Base-by-base conservation (phyloP, 768 basidiomycete genomes). In the Galerina marginata region DNA sequence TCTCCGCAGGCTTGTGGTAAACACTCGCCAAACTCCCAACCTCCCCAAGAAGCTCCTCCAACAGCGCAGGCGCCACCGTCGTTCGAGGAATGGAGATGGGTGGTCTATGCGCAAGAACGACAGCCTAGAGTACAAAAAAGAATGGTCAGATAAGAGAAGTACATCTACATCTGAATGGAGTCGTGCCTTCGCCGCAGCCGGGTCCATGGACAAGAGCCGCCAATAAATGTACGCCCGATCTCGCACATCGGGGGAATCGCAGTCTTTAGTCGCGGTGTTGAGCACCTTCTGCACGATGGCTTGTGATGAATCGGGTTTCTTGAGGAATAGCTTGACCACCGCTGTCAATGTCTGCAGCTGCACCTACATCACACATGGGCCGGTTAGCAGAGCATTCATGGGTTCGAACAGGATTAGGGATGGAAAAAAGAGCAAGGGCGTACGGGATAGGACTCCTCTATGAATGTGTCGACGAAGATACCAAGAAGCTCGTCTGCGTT, bases 171-270 rank as follows among this genome's bases (percentile, higher is more conserved):
- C 25, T 5, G 25, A 4, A 29, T 42, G 11, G 46, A 25, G 47
- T 44, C 78, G 50, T 62, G 93, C 95, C 83, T 98, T 99, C 0
- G 97, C 96, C 15, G 96, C 95, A 2, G 87, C 93, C 1, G 96
- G 93, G 73, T 99, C 96, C 57, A 94, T 95, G 6, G 94, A 96
- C 26, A 99, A 74, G 63, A 99, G 70, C 61, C 97, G 83, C 97
- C 97, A 99, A 70, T 99, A 99, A 42, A 99, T 96, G 71, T 99
- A 99, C 1, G 97, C 97, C 50, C 96, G 84, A 73, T 99, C 97
- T 43, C 97, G 85, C 14, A 99, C 93, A 72, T 99, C 96, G 11
- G 97, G 93, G 5, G 91, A 95, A 68, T 99, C 97, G 66, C 95
- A 97, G 66, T 95, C 95, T 70, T 95, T 98, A 3, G 97, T 99